Evolutionary conservation across 345 rosid genomes (phyloP).

Genomic region (Eucalyptus decipiens): DNA sequence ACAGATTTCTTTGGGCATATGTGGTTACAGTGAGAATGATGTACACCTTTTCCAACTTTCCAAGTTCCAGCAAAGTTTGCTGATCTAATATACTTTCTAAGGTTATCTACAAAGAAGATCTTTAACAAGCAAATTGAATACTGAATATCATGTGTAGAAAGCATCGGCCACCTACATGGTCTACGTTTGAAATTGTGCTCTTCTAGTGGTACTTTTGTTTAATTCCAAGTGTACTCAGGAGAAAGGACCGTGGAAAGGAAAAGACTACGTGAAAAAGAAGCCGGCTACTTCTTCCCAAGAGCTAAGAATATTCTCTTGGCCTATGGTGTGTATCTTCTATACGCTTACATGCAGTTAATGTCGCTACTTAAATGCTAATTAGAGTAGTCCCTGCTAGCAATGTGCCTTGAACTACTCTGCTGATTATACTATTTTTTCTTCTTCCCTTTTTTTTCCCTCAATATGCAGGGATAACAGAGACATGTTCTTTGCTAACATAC

Average conservation of each 20-base stretch:
- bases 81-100: conserved; percentile 32
- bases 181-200: background rate
- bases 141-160: background rate
- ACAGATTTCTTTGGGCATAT: background rate
- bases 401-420: background rate
- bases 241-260: conserved; percentile 26
- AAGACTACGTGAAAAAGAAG: conserved; percentile 27
- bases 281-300: conserved; percentile 30
- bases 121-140: background rate
- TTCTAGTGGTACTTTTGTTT: background rate
- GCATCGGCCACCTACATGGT: background rate
- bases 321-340: conserved; percentile 39
- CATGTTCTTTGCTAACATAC: conserved; percentile 20
- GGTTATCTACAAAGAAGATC: conserved; percentile 14
- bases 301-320: conserved; percentile 62
- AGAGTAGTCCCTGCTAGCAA: too few species aligned
- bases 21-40: conserved; percentile 65
- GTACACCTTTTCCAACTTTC: conserved; percentile 18
- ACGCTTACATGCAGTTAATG: too few species aligned
- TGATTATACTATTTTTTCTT: conserved; percentile 1
- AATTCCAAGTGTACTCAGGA: background rate
- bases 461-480: conserved; percentile 72
- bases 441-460: background rate
- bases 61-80: conserved; percentile 63
- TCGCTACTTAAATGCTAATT: too few species aligned